Conservation (phyloP, 306 rosid genomes). For the Trichosanthes truncata region DNA sequence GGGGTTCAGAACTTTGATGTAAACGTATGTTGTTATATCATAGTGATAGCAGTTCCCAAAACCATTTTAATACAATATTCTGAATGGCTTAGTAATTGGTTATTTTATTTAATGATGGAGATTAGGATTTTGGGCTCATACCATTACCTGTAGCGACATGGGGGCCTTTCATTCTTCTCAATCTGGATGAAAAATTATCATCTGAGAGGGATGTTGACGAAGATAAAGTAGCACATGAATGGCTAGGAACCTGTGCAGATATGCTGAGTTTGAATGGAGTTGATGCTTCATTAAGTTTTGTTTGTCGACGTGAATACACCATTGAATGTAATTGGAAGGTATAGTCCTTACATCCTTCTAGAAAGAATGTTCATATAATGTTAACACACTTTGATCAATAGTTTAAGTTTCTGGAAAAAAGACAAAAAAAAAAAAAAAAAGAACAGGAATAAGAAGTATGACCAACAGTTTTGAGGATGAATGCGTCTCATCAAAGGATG, state of each 20-base stretch:
- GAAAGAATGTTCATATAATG: background rate
- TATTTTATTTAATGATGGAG: conserved; percentile 37
- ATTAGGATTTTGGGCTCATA: conserved; percentile 71
- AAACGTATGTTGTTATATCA: conserved; percentile 38
- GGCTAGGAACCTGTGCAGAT: conserved; percentile 82
- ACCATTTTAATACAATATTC: background rate
- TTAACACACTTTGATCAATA: background rate
- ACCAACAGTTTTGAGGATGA: background rate
- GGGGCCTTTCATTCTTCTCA: conserved; percentile 84
- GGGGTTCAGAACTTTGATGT: conserved; percentile 64
- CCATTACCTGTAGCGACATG: conserved; percentile 64
- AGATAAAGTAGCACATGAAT: conserved; percentile 37
- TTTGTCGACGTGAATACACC: conserved; percentile 71
- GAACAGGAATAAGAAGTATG: background rate
- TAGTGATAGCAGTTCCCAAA: background rate
- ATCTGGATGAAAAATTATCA: conserved; percentile 34
- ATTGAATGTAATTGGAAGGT: conserved; percentile 97
- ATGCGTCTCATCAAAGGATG: no score
- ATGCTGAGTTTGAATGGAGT: conserved; percentile 43
- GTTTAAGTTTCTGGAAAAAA: background rate
- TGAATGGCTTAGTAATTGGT: conserved; percentile 12
- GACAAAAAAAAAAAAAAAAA: background rate
- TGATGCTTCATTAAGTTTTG: conserved; percentile 57
- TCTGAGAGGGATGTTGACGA: conserved; percentile 21
- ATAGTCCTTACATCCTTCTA: background rate